phyloP scores from a whole-genome alignment of 208 protist genomes.

The Trypanosoma scelopori region DNA sequence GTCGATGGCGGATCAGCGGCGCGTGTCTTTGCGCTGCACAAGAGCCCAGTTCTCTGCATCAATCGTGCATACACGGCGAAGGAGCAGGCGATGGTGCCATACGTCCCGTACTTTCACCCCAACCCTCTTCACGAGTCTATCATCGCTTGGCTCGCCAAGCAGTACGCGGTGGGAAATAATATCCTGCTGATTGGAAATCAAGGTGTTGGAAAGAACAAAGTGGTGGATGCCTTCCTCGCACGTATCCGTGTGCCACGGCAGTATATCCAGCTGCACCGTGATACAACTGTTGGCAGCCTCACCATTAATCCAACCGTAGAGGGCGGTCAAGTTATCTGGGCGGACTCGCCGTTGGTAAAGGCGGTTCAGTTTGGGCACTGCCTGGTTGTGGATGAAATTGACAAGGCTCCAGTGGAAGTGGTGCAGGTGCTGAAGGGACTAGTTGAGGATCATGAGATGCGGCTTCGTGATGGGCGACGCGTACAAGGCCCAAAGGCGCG shows the following conservation, averaged over 20 bases:
- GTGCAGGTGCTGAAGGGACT: slow-evolving; percentile 89
- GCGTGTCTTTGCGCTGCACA: slow-evolving; percentile 43
- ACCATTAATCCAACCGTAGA: slow-evolving; percentile 89
- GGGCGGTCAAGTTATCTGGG: slow-evolving; percentile 86
- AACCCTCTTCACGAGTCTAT: slow-evolving; percentile 86
- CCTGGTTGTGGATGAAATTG: slow-evolving; percentile 96
- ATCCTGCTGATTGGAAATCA: slow-evolving; percentile 96
- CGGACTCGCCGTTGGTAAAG: slow-evolving; percentile 93
- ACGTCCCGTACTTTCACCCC: slow-evolving; percentile 86
- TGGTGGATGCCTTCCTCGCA: slow-evolving; percentile 92
- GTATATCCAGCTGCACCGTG: slow-evolving; percentile 96
- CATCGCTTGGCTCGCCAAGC: slow-evolving; percentile 85
- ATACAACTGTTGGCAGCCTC: slow-evolving; percentile 91
- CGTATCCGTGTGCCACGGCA: slow-evolving; percentile 85
- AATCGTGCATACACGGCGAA: slow-evolving; percentile 48
- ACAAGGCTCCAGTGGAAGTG: slow-evolving; percentile 95
- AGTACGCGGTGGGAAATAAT: slow-evolving; percentile 79
- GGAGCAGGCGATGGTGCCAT: slow-evolving; percentile 86
- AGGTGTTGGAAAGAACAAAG: slow-evolving; percentile 96
- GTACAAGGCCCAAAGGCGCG: slow-evolving; percentile 46
- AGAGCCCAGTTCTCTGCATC: slow-evolving; percentile 41
- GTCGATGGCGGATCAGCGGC: not conserved
- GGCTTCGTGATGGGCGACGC: slow-evolving; percentile 72
- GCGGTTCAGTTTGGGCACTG: slow-evolving; percentile 90
- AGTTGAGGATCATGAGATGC: slow-evolving; percentile 87